Evolutionary conservation across 2,329 filamentous ascomycete genomes (phyloP).

Genomic region (Diaporthe amygdali): DNA sequence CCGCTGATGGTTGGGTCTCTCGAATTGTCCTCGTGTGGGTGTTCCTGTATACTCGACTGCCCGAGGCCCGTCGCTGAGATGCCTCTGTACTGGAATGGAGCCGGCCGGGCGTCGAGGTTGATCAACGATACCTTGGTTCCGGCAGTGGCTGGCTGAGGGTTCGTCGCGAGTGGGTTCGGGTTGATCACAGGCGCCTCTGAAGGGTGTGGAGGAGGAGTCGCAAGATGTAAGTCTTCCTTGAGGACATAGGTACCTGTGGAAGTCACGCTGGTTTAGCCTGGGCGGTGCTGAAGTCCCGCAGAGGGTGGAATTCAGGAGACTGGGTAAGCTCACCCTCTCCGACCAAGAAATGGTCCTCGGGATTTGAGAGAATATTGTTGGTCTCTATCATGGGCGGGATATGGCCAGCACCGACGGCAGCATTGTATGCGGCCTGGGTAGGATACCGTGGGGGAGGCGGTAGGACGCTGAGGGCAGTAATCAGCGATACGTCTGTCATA

Average conservation of each 20-base stretch:
- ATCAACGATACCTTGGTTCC: slow-evolving; percentile 86
- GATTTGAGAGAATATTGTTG: slow-evolving; percentile 85
- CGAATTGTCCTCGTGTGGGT: slow-evolving; percentile 66
- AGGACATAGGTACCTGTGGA: slow-evolving; percentile 81
- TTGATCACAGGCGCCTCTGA: slow-evolving; percentile 88
- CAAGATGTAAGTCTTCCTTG: slow-evolving; percentile 88
- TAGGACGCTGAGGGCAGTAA: slow-evolving; percentile 66
- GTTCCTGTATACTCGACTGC: slow-evolving; percentile 63
- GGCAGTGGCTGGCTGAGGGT: slow-evolving; percentile 78
- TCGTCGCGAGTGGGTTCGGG: slow-evolving; percentile 89
- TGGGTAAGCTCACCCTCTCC: slow-evolving; percentile 74
- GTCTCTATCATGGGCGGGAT: slow-evolving; percentile 85
- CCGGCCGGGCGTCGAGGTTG: slow-evolving; percentile 67
- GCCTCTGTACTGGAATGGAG: slow-evolving; percentile 60
- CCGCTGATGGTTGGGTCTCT: slow-evolving; percentile 60
- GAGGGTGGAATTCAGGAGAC: not conserved
- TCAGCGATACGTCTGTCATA: slow-evolving; percentile 26
- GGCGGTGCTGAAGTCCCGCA: not conserved
- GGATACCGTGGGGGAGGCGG: slow-evolving; percentile 88
- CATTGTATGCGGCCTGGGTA: slow-evolving; percentile 73
- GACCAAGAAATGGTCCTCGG: slow-evolving; percentile 88
- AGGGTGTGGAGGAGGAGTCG: slow-evolving; percentile 93
- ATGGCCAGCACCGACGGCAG: slow-evolving; percentile 70
- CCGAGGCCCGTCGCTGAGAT: slow-evolving; percentile 55
- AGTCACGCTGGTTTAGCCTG: slow-evolving; percentile 1